Conservation (phyloP, 768 basidiomycete species). For the Auricularia sp. region DNA sequence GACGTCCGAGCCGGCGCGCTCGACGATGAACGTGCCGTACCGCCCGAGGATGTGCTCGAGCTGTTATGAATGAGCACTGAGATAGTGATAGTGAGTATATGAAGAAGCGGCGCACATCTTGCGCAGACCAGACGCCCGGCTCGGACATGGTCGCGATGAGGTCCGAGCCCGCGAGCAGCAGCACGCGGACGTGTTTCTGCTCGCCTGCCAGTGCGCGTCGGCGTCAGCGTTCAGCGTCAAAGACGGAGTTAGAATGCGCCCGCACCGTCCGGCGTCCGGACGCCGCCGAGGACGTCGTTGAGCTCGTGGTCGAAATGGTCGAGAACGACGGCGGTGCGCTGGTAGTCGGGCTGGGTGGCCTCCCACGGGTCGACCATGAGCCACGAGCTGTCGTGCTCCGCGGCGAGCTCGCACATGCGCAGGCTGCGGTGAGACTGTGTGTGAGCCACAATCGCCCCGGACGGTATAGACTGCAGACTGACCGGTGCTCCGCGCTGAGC, state of each 20-base stretch:
- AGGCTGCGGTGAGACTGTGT: constrained; percentile 23
- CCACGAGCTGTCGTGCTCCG: constrained; percentile 86
- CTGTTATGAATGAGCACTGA: constrained; percentile 31
- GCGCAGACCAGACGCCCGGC: constrained; percentile 93
- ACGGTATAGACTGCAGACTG: constrained; percentile 31
- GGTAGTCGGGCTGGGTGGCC: constrained; percentile 80
- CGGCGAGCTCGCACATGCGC: constrained; percentile 80
- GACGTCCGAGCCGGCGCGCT: constrained; percentile 89
- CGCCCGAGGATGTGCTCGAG: constrained; percentile 92
- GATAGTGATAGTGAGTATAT: neutral
- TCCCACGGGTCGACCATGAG: constrained; percentile 99
- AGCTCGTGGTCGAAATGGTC: constrained; percentile 96
- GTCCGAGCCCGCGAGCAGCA: constrained; percentile 97
- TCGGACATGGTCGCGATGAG: constrained; percentile 97
- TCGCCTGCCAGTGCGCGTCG: constrained; percentile 33
- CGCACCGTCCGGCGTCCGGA: constrained; percentile 49
- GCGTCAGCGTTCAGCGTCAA: neutral
- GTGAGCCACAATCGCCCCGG: neutral
- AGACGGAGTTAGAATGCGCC: neutral
- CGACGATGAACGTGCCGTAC: constrained; percentile 91
- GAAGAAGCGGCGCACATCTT: constrained; percentile 55
- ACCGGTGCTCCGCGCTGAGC: constrained; percentile 82
- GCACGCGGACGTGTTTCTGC: constrained; percentile 66
- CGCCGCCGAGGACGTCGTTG: constrained; percentile 76
- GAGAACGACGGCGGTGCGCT: constrained; percentile 91